Conservation (phyloP, 805 yeast species). For the Candida oleophila region DNA sequence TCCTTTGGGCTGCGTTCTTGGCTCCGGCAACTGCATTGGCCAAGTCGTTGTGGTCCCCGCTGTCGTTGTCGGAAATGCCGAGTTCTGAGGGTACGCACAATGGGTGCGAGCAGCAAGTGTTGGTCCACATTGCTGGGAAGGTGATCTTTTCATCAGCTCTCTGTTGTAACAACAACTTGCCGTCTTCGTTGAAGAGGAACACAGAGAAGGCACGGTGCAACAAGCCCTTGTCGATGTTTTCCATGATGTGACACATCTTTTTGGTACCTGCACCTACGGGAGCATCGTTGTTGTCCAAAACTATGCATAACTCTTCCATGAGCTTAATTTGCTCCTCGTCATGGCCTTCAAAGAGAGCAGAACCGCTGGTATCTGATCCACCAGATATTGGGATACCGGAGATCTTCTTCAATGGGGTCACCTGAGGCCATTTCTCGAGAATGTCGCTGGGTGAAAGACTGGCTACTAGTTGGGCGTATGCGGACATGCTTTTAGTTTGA, state of each 20-base stretch:
- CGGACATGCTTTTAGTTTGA: slow-evolving; percentile 15
- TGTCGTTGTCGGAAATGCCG: slow-evolving; percentile 41
- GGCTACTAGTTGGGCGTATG: slow-evolving; percentile 55
- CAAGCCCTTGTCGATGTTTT: slow-evolving; percentile 79
- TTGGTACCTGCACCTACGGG: slow-evolving; percentile 95
- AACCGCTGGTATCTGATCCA: slow-evolving; percentile 29
- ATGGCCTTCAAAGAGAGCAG: slow-evolving; percentile 70
- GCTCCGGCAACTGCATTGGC: slow-evolving; percentile 71
- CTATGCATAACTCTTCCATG: slow-evolving; percentile 97
- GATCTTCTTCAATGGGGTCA: slow-evolving; percentile 59
- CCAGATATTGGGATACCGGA: slow-evolving; percentile 55
- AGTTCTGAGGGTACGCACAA: slow-evolving; percentile 78
- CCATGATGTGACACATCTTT: slow-evolving; percentile 85
- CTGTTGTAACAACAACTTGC: slow-evolving; percentile 83
- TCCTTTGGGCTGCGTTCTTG: slow-evolving; percentile 86
- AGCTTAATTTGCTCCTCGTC: slow-evolving; percentile 91
- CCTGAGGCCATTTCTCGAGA: slow-evolving; percentile 59
- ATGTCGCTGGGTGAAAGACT: slow-evolving; percentile 49
- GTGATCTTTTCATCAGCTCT: slow-evolving; percentile 97
- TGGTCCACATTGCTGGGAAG: slow-evolving; percentile 96
- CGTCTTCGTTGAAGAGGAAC: slow-evolving; percentile 80
- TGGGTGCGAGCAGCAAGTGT: slow-evolving; percentile 98
- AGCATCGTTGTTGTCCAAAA: slow-evolving; percentile 79
- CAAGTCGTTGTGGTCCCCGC: slow-evolving; percentile 35
- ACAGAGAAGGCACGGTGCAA: slow-evolving; percentile 96